Evolutionary conservation across 2,329 filamentous ascomycete genomes (phyloP).

Genomic region (Pseudogymnoascus destructans): DNA sequence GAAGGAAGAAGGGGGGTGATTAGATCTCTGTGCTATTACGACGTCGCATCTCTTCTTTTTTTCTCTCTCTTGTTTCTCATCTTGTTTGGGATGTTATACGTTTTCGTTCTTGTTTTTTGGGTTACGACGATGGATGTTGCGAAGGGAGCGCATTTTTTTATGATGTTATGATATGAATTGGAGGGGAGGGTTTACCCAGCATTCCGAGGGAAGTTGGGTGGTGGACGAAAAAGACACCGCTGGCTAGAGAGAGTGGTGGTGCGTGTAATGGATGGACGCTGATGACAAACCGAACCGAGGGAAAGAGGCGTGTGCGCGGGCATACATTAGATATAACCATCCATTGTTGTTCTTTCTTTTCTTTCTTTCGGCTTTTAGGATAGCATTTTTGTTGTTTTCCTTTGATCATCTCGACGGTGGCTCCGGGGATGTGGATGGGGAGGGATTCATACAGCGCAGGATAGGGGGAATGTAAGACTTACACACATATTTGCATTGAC

Average conservation of each 20-base stretch:
- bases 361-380: background rate
- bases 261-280: constrained; percentile 6
- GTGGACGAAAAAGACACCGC: background rate
- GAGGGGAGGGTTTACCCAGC: background rate
- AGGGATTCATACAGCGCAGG: background rate
- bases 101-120: background rate
- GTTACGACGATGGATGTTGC: background rate
- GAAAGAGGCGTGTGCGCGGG: constrained; percentile 3
- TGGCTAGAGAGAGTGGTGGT: background rate
- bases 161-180: constrained; percentile 2
- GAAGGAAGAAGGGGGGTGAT: background rate
- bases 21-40: constrained; percentile 6
- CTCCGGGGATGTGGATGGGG: background rate
- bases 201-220: background rate
- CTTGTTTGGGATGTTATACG: background rate
- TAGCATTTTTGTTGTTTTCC: background rate
- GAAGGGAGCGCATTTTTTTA: background rate
- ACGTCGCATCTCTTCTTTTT: background rate
- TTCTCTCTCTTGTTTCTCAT: background rate
- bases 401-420: background rate
- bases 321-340: constrained; percentile 1
- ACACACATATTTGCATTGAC: background rate
- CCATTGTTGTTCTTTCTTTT: background rate
- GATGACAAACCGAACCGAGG: background rate
- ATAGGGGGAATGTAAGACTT: background rate